Percentiles rank a stretch among this genome's conserved stretches.
These are phyloP conservation scores for Inga oerstediana DNA, from an alignment of 306 rosid species.

Conservation along the genomic window DNA sequence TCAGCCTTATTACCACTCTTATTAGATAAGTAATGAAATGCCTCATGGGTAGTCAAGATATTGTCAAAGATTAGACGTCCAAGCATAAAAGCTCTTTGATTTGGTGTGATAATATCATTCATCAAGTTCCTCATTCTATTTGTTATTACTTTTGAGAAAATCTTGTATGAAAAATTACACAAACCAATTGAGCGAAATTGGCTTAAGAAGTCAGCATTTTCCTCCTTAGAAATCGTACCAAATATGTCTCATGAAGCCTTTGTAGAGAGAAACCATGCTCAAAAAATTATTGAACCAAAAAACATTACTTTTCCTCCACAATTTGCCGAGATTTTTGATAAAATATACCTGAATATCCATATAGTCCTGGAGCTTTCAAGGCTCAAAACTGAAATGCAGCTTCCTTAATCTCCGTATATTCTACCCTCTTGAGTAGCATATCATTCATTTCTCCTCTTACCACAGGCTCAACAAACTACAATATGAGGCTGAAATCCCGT, in stretches of 20 bases:
- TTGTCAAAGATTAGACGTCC: background rate
- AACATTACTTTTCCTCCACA: too few species aligned
- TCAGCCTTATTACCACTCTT: background rate
- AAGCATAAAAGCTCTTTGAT: background rate
- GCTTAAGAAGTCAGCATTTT: background rate
- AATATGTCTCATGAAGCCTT: too few species aligned
- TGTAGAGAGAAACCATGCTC: too few species aligned
- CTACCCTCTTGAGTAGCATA: too few species aligned
- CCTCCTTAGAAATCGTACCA: background rate
- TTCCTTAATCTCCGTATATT: too few species aligned
- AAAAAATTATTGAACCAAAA: too few species aligned
- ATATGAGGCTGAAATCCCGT: too few species aligned
- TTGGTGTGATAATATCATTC: accelerated
- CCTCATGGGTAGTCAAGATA: background rate
- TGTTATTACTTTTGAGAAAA: background rate
- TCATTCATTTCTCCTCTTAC: too few species aligned
- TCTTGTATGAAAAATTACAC: too few species aligned
- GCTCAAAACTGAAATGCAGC: background rate
- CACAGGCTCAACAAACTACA: too few species aligned
- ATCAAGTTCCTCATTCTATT: background rate
- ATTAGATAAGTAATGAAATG: background rate
- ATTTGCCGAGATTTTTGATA: background rate
- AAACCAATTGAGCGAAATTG: background rate
- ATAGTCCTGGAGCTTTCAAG: background rate
- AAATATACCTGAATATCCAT: background rate